Evolutionary conservation across 2,329 filamentous ascomycete species (phyloP).

Genomic region (Cladosporium cucumerinum): DNA sequence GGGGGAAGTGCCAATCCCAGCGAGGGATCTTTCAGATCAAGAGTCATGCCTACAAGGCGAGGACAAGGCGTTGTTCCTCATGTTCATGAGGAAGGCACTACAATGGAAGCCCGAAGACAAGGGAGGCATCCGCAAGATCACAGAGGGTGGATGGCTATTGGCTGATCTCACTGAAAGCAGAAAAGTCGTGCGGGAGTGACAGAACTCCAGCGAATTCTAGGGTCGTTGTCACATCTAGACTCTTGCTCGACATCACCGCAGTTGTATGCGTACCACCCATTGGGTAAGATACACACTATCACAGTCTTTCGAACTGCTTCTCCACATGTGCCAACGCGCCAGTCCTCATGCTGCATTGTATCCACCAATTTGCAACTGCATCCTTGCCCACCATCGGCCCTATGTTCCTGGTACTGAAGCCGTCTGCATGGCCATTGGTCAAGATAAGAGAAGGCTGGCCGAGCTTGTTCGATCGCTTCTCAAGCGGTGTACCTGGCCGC

Average conservation of each 20-base stretch:
- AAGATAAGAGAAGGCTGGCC: constrained; percentile 18
- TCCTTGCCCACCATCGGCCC: constrained; percentile 18
- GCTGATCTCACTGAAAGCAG: constrained; percentile 27
- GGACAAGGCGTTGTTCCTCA: constrained; percentile 31
- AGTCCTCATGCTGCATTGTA: not conserved
- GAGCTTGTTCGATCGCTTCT: constrained; percentile 11
- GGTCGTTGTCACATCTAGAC: not conserved
- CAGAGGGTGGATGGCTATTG: constrained; percentile 26
- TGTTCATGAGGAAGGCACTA: constrained; percentile 36
- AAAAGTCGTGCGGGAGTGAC: not conserved
- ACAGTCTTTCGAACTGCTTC: not conserved
- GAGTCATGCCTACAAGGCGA: constrained; percentile 27
- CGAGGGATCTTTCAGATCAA: constrained; percentile 17
- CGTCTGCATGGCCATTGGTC: constrained; percentile 12
- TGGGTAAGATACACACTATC: not conserved
- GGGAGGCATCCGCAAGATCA: constrained; percentile 23
- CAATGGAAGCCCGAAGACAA: constrained; percentile 37
- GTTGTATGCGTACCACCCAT: not conserved
- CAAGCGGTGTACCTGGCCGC: not conserved
- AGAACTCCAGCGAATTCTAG: not conserved
- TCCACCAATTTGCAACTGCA: constrained; percentile 20
- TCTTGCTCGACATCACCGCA: not conserved
- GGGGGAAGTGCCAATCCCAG: constrained; percentile 21
- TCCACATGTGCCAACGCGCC: not conserved
- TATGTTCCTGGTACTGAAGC: constrained; percentile 15